These are phyloP conservation scores for Exsudoporus frostii DNA, from an alignment of 768 basidiomycete species.

Conservation along the genomic window DNA sequence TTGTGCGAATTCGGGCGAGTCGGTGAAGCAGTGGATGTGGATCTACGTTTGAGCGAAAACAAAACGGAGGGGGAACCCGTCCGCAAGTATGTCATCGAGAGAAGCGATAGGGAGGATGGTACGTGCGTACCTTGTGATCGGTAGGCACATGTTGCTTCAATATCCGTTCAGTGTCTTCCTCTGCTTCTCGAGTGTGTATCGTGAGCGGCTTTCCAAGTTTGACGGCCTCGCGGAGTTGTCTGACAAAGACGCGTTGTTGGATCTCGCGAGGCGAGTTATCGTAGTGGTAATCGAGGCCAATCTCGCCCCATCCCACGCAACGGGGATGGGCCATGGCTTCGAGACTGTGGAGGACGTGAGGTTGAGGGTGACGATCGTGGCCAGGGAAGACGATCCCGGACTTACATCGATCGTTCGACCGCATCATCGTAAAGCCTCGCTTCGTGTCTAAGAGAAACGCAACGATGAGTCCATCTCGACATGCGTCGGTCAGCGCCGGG, in stretches of 20 bases:
- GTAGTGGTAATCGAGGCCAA: conserved; percentile 85
- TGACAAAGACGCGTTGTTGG: conserved; percentile 62
- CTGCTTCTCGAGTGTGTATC: conserved; percentile 85
- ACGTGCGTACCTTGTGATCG: conserved; percentile 58
- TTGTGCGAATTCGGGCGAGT: conserved; percentile 69
- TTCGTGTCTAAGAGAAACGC: conserved; percentile 49
- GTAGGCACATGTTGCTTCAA: conserved; percentile 72
- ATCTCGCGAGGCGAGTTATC: conserved; percentile 68
- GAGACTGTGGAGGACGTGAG: conserved; percentile 38
- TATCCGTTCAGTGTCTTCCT: conserved; percentile 76
- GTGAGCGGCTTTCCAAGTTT: conserved; percentile 72
- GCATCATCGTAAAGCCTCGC: conserved; percentile 65
- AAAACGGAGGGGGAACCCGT: not conserved
- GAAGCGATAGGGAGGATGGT: not conserved
- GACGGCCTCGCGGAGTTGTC: conserved; percentile 70
- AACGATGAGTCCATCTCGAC: not conserved
- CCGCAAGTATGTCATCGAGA: not conserved
- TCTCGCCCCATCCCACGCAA: conserved; percentile 88
- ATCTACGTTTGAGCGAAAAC: conserved; percentile 42
- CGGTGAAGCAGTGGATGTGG: conserved; percentile 88
- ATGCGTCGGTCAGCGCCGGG: no score
- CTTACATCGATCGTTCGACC: conserved; percentile 68
- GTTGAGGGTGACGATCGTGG: not conserved
- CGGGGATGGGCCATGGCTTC: conserved; percentile 77
- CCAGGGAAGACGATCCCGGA: not conserved